phyloP scores from a whole-genome alignment of 495 filamentous ascomycete species.

The Penicillium maclennaniae region DNA sequence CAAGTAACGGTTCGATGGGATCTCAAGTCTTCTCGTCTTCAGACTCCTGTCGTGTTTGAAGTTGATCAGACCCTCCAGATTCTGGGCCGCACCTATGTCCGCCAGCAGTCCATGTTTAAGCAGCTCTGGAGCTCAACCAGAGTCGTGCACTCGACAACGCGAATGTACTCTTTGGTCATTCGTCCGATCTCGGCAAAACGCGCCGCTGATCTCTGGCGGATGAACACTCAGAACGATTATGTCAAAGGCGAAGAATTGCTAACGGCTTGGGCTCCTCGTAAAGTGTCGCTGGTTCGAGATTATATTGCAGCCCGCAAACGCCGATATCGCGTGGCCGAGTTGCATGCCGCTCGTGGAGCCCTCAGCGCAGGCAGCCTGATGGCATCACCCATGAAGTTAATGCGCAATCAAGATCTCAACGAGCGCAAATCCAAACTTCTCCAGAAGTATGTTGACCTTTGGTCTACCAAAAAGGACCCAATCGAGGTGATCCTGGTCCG shows the following conservation, averaged over 20 bases:
- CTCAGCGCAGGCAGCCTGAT: conserved; percentile 47
- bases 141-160: conserved; percentile 80
- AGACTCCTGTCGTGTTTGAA: conserved; percentile 79
- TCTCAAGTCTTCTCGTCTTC: conserved; percentile 70
- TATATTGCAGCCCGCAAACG: conserved; percentile 69
- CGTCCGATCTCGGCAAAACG: conserved; percentile 85
- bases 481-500: conserved; percentile 66
- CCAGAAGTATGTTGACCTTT: conserved; percentile 69
- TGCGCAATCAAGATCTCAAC: conserved; percentile 46
- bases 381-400: conserved; percentile 34
- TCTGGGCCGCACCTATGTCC: conserved; percentile 76
- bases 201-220: conserved; percentile 90
- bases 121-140: conserved; percentile 80
- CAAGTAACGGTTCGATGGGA: conserved; percentile 85
- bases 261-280: conserved; percentile 78
- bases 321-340: conserved; percentile 66
- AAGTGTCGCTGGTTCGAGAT: conserved; percentile 81
- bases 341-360: conserved; percentile 72
- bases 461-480: conserved; percentile 73
- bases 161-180: conserved; percentile 80
- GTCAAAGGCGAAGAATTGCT: conserved; percentile 91
- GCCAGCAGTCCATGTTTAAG: conserved; percentile 80
- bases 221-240: conserved; percentile 91
- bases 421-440: conserved; percentile 57
- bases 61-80: conserved; percentile 78